Base-by-base conservation (phyloP, 2,329 filamentous ascomycete species). In the Aquanectria penicillioides region DNA sequence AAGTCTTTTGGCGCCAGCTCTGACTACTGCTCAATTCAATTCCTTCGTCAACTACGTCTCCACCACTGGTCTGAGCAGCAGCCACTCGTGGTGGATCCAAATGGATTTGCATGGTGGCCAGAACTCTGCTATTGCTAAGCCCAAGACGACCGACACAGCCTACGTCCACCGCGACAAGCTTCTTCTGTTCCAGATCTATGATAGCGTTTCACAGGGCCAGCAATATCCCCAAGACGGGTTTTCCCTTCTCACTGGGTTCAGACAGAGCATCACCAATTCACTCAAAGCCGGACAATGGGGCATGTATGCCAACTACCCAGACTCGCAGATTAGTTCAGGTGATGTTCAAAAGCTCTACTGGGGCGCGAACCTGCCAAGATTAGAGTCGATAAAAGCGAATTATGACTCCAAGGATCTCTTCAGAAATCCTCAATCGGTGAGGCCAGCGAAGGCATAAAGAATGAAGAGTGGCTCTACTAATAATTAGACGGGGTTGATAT, bases 101-200 rank as follows among this genome's bases (percentile, higher is more conserved):
- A 71, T 75, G 64, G 72, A 75, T 56, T 60, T 75, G n/a, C 66
- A 69, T 11, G 74, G 73, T 6, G 75, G 74, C 26, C 57, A 65
- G 25, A 73, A 77, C 65, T 77, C 77, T 1, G 76, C 73, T 48
- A 68, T 80, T 15, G 66, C 75, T 1, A 67, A 72, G 31, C 59
- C 74, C 5, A 55, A 71, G 9, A 53, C 63, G 6, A 40, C 67
- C 7, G 67, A 68, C 6, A 74, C 75, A 0, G 72, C 78, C 2
- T 81, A 77, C 58, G 69, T 74, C 0, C 77, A 80, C 61, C 77
- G 76, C 10, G 73, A 78, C 49, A 75, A 79, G 60, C 77, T 85
- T 11, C 77, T 83, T 2, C 79, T 86, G 6, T 82, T 80, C 54
- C 81, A 86, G 65, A 77, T 84, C 49, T 78, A 79, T 54, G 81